Percentiles rank a stretch among this genome's conserved stretches.
phyloP scores from a whole-genome alignment of 2,329 filamentous ascomycete species.

The Colletotrichum brevisporum region DNA sequence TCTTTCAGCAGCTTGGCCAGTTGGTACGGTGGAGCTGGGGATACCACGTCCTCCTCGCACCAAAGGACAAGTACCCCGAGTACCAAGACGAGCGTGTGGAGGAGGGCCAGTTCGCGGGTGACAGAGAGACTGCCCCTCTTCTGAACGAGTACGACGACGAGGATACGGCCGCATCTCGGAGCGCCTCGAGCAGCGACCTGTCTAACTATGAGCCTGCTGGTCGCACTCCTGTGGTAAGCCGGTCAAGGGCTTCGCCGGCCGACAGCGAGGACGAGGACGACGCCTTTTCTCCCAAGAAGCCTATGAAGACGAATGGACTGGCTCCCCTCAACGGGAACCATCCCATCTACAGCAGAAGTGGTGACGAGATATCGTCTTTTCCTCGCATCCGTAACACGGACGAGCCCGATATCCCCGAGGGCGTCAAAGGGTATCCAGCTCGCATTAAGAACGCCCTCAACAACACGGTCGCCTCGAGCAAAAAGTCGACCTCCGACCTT shows the following conservation, averaged over 20 bases:
- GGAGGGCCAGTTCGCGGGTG: constrained; percentile 72
- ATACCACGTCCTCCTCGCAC: constrained; percentile 93
- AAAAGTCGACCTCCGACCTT: constrained; percentile 44
- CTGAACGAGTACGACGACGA: constrained; percentile 61
- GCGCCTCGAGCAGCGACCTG: constrained; percentile 55
- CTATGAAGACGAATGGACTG: constrained; percentile 39
- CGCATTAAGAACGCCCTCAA: constrained; percentile 53
- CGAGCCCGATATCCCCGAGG: constrained; percentile 57
- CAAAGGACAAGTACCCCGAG: constrained; percentile 79
- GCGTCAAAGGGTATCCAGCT: constrained; percentile 57
- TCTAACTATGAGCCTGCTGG: constrained; percentile 68
- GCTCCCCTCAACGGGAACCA: constrained; percentile 45
- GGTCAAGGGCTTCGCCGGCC: constrained; percentile 64
- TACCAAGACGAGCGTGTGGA: constrained; percentile 69
- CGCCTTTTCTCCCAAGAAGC: constrained; percentile 47
- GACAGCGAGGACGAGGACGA: constrained; percentile 65
- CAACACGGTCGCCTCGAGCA: constrained; percentile 45
- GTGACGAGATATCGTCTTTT: constrained; percentile 74
- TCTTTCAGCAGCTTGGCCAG: constrained; percentile 98
- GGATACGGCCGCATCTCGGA: constrained; percentile 51
- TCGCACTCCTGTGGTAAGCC: constrained; percentile 66
- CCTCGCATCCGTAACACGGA: constrained; percentile 65
- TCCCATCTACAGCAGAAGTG: constrained; percentile 49
- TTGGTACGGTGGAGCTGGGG: constrained; percentile 98
- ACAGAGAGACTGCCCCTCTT: constrained; percentile 61